Base-by-base conservation (phyloP, 345 rosid species). In the Moringa oleifera region DNA sequence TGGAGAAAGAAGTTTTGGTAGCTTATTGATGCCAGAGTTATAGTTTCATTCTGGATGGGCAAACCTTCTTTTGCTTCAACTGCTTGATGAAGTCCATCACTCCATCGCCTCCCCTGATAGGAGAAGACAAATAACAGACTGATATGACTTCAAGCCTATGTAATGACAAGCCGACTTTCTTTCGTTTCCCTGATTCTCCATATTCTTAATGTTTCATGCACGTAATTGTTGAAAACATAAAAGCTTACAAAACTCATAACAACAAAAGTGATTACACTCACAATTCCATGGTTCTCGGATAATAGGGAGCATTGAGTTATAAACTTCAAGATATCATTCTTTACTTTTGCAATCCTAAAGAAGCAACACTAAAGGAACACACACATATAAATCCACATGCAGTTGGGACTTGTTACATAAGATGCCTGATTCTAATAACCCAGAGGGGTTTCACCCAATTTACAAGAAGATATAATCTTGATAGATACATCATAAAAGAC, bases 31-130 rank as follows among this genome's bases (percentile, higher is more conserved):
- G 98, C 98, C 72, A 93, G 71, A 31, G 98, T 93, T 65, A 93
- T 71, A 70, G 98, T 87, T 88, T 93, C 97, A 67, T 90, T 90
- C 77, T 93, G 98, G 76, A 93, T 90, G 46, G 98, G 98, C 81
- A 93, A 77, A 51, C 79, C 86, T 79, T 93, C 97, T 81, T 93
- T 93, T 57, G 98, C 98, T 80, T 93, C 98, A 73, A 93, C 98
- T 62, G 98, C 98, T 88, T 93, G 98, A 74, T 93, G 98, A 78
- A 93, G 94, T 64, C 98, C 98, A 75, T 93, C 98, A 75, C 98
- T 93, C 98, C 98, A 93, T 71, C 98, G 82, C 65, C 98, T 83
- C 31, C 98, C 98, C 98, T 93, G 68, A 61, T 53, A 50, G 51
- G 66, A 59, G 70, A n/a, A 31, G 20, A 66, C 18, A 55, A 58